These are phyloP conservation scores for Fusarium continuum DNA, from an alignment of 2,329 filamentous ascomycete species.

Conservation along the genomic window DNA sequence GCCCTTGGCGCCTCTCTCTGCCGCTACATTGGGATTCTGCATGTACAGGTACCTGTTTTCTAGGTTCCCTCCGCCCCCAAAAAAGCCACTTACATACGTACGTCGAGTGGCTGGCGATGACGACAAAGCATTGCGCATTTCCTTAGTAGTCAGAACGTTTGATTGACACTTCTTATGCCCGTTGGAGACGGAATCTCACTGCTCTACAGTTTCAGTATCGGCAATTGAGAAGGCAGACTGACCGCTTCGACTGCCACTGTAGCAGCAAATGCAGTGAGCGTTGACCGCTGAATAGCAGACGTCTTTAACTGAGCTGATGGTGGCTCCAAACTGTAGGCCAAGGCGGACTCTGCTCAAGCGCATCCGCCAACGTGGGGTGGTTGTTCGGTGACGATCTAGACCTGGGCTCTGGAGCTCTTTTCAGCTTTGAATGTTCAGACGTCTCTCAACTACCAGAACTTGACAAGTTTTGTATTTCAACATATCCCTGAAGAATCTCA, in stretches of 20 bases:
- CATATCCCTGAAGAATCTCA: neutral
- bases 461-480: neutral
- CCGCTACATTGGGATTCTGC: neutral
- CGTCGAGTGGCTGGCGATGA: constrained; percentile 21
- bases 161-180: neutral
- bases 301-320: constrained; percentile 17
- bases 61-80: constrained; percentile 5
- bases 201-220: neutral
- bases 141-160: constrained; percentile 1
- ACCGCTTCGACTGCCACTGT: neutral
- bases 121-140: constrained; percentile 31
- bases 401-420: neutral
- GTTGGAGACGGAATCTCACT: constrained; percentile 2
- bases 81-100: constrained; percentile 31
- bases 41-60: constrained; percentile 31
- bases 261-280: neutral
- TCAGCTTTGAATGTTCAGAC: constrained; percentile 5
- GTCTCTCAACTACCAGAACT: neutral
- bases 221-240: neutral
- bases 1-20: constrained; percentile 7
- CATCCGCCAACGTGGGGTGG: constrained; percentile 28
- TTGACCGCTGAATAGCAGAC: constrained; percentile 19
- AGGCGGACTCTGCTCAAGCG: constrained; percentile 20
- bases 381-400: constrained; percentile 23
- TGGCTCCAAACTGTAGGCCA: constrained; percentile 25